These are phyloP conservation scores for Solanum ossicruentum DNA, from an alignment of 257 asterid species.

Conservation along the genomic window DNA sequence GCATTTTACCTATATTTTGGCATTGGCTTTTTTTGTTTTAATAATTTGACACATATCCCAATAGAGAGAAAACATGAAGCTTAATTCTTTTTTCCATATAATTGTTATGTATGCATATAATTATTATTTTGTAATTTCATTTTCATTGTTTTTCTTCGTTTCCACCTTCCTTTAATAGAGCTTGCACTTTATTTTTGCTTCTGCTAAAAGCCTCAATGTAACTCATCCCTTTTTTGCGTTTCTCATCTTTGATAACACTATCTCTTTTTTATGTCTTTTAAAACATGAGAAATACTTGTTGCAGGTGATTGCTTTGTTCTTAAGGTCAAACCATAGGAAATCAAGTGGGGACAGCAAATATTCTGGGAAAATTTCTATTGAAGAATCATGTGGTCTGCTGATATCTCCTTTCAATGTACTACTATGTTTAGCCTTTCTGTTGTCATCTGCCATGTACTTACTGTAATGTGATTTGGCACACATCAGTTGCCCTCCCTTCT, in stretches of 20 bases:
- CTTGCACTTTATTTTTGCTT: not conserved
- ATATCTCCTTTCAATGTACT: constrained; percentile 9
- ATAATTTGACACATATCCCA: not conserved
- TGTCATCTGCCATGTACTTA: not conserved
- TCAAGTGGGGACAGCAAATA: constrained; percentile 17
- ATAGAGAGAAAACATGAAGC: not conserved
- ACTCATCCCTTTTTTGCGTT: not conserved
- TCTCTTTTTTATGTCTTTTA: not conserved
- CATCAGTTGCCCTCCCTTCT: not conserved
- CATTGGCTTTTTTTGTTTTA: not conserved
- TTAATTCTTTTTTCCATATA: not conserved
- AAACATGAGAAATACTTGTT: constrained; percentile 9
- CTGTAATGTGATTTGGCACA: not conserved
- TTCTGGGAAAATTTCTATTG: constrained; percentile 28
- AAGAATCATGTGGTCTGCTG: constrained; percentile 50
- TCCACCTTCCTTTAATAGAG: not conserved
- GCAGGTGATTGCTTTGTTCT: constrained; percentile 79
- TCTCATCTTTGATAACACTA: not conserved
- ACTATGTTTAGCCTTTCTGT: not conserved
- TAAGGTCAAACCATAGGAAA: constrained; percentile 53
- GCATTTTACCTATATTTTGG: not conserved
- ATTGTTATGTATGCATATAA: not conserved
- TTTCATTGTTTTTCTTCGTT: not conserved
- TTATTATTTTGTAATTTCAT: not conserved
- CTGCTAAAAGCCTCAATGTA: not conserved